These are phyloP conservation scores for Zymoseptoria passerinii DNA, from an alignment of 2,329 filamentous ascomycete species.

Conservation along the genomic window DNA sequence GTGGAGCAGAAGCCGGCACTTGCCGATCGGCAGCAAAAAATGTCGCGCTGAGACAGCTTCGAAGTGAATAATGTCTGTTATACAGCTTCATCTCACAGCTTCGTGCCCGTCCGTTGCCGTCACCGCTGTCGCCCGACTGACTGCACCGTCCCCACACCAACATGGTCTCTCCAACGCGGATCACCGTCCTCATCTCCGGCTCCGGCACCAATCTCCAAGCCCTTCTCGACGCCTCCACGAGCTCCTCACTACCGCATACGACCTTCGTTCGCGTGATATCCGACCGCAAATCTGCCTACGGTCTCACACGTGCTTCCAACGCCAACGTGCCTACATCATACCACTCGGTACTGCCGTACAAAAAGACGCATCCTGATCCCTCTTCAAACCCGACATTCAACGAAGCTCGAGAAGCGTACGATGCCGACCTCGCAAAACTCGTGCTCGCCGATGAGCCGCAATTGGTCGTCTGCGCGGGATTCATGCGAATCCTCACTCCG, in stretches of 20 bases:
- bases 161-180: slow-evolving; percentile 12
- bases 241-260: slow-evolving; percentile 41
- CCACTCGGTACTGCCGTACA: slow-evolving; percentile 72
- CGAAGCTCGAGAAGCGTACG: slow-evolving; percentile 58
- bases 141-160: not conserved
- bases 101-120: not conserved
- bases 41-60: not conserved
- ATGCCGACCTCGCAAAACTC: slow-evolving; percentile 62
- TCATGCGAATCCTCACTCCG: slow-evolving; percentile 73
- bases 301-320: slow-evolving; percentile 51
- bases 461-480: slow-evolving; percentile 73
- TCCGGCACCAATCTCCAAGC: slow-evolving; percentile 73
- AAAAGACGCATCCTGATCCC: slow-evolving; percentile 55
- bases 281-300: slow-evolving; percentile 57
- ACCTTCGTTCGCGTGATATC: slow-evolving; percentile 57
- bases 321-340: slow-evolving; percentile 65
- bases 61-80: not conserved
- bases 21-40: not conserved
- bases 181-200: slow-evolving; percentile 51
- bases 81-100: not conserved
- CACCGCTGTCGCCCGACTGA: not conserved
- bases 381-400: slow-evolving; percentile 33
- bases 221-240: slow-evolving; percentile 54
- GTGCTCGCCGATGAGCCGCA: slow-evolving; percentile 60
- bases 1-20: not conserved